A percentile compares a stretch with the other conserved stretches of the same genome.
Conservation (phyloP, 148 eudicot genomes). For the Agrostemma githago region DNA sequence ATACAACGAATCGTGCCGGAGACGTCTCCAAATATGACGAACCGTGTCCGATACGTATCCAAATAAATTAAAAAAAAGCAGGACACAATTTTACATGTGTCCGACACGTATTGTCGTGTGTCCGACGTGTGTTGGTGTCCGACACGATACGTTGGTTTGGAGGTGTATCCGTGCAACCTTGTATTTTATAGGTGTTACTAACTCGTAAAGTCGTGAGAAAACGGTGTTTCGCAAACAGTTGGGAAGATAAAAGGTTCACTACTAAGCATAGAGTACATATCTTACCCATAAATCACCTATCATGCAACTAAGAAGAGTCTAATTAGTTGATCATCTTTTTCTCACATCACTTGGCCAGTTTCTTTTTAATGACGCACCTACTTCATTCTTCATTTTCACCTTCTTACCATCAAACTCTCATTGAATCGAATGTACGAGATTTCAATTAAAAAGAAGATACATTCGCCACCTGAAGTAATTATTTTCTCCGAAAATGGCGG, state of each 20-base stretch:
- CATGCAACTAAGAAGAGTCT: constrained; percentile 25
- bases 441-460: neutral
- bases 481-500: constrained; percentile 2
- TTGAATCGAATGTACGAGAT: neutral
- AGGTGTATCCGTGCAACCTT: no score
- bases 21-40: no score
- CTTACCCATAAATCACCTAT: constrained; percentile 21
- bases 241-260: neutral
- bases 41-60: no score
- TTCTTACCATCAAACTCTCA: neutral
- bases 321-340: constrained; percentile 7
- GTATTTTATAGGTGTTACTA: no score
- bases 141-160: no score
- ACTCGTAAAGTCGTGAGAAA: no score
- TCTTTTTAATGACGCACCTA: constrained; percentile 8
- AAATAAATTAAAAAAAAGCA: no score
- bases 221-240: no score
- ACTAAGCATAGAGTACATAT: constrained; percentile 1
- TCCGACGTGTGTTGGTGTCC: no score
- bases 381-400: neutral
- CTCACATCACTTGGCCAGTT: constrained; percentile 11
- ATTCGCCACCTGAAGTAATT: neutral
- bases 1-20: no score
- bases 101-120: no score
- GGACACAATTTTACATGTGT: no score